These are phyloP conservation scores for Torulaspora quercuum DNA, from an alignment of 805 yeast species.

Conservation along the genomic window DNA sequence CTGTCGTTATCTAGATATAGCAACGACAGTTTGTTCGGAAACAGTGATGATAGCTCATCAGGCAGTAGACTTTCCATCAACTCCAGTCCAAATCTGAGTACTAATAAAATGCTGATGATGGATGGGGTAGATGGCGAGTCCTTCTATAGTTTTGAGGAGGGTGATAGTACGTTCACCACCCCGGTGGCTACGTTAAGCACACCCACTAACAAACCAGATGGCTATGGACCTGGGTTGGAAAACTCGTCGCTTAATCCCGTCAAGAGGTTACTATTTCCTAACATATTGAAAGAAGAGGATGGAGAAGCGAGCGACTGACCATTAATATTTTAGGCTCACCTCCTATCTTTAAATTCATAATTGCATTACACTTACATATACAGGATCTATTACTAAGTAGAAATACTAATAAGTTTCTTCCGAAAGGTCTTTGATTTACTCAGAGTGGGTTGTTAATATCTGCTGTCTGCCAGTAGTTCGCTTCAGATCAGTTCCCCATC, in stretches of 20 bases:
- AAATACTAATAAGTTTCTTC: neutral
- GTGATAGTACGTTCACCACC: slow-evolving; percentile 17
- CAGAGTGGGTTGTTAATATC: slow-evolving; percentile 10
- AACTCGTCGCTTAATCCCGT: slow-evolving; percentile 15
- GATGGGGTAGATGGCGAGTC: slow-evolving; percentile 23
- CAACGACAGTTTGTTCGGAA: slow-evolving; percentile 11
- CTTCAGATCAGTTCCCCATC: slow-evolving; percentile 43
- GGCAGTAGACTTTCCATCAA: slow-evolving; percentile 15
- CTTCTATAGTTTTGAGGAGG: slow-evolving; percentile 23
- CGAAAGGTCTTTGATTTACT: slow-evolving; percentile 5
- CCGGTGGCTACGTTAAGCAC: slow-evolving; percentile 9
- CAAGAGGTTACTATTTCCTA: slow-evolving; percentile 19
- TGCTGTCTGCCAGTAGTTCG: slow-evolving; percentile 26
- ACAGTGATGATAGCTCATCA: slow-evolving; percentile 17
- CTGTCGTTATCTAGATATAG: slow-evolving; percentile 22
- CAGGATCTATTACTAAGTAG: slow-evolving; percentile 6
- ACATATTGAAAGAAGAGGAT: slow-evolving; percentile 21
- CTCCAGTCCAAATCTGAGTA: slow-evolving; percentile 23
- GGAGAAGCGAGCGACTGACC: slow-evolving; percentile 9
- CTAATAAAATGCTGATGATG: slow-evolving; percentile 19
- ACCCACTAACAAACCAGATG: slow-evolving; percentile 5
- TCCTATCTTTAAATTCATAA: slow-evolving; percentile 1
- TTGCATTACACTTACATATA: slow-evolving; percentile 6
- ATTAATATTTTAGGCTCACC: neutral
- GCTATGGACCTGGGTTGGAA: slow-evolving; percentile 5